Base-by-base conservation (phyloP, 2,329 filamentous ascomycete species). In the Pseudonectria buxi region DNA sequence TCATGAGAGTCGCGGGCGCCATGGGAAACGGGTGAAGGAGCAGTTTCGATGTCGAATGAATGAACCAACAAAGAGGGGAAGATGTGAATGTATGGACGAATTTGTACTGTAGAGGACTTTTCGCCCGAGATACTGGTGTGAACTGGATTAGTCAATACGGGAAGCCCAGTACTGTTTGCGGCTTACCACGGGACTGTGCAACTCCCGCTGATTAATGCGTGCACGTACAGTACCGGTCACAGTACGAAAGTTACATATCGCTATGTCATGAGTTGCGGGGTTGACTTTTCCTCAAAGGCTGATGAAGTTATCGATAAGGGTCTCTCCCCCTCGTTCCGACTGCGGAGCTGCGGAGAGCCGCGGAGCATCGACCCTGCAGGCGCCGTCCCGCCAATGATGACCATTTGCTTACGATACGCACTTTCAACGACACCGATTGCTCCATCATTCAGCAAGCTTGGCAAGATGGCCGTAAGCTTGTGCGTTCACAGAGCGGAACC, bases 1-100 rank as follows among this genome's bases (percentile, higher is more conserved):
- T 66, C 51, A 68, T 69, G 44, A 76, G 58, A 47, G 72, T 56
- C 32, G 68, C 65, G 51, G 72, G 71, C 34, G 71, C 61, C 72
- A 76, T 74, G 46, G 43, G 56, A 28, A 45, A 25, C 22, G 28
- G 36, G 13, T 11, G 14, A 29, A 28, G 28, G 25, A n/a, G 14
- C 12, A 25, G 29, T 14, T 22, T 22, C 31, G 24, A 33, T 5
- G 32, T 30, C 24, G 34, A 15, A 35, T 25, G 29, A 28, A 18
- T 24, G 18, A 33, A 25, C 33, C 33, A 25, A 31, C 14, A 31
- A 39, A 22, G 13, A 4, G 11, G 14, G n/a, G 24, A 36, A 14
- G 14, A 37, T 27, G 35, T 27, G 10, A 24, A 30, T 26, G 32
- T 33, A 40, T 35, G 38, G 24, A 40, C 33, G 35, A 35, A 47